phyloP scores from a whole-genome alignment of 1,139 yeast species.

The Pichia terricola region DNA sequence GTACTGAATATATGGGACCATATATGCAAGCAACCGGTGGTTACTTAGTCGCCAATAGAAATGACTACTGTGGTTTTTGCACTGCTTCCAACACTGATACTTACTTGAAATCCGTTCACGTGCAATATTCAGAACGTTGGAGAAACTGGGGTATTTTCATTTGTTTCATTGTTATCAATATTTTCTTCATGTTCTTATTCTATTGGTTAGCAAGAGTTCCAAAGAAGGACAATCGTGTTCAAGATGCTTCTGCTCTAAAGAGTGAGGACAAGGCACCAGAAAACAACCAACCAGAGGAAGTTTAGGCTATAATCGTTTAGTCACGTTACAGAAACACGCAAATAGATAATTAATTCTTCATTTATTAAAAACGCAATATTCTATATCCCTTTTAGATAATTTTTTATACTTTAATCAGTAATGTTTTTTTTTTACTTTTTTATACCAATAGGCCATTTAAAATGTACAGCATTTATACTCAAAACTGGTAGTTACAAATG shows the following conservation, averaged over 20 bases:
- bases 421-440: too few species aligned
- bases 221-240: conserved; percentile 20
- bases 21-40: conserved; percentile 34
- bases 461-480: too few species aligned
- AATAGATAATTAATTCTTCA: too few species aligned
- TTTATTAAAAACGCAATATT: too few species aligned
- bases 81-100: conserved; percentile 30
- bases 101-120: conserved; percentile 25
- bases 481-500: too few species aligned
- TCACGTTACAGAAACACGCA: too few species aligned
- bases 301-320: background rate
- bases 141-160: conserved; percentile 50
- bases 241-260: conserved; percentile 20
- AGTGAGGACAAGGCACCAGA: conserved; percentile 15
- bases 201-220: conserved; percentile 32
- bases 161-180: conserved; percentile 38
- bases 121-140: conserved; percentile 39
- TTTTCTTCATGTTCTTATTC: conserved; percentile 28
- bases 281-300: background rate
- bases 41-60: conserved; percentile 31
- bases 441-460: too few species aligned
- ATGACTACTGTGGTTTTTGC: conserved; percentile 38
- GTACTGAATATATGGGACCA: conserved; percentile 32
- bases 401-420: too few species aligned
- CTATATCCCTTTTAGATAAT: background rate